Evolutionary conservation across 2,329 filamentous ascomycete genomes (phyloP).

Genomic region (Cordyceps pruinosa): DNA sequence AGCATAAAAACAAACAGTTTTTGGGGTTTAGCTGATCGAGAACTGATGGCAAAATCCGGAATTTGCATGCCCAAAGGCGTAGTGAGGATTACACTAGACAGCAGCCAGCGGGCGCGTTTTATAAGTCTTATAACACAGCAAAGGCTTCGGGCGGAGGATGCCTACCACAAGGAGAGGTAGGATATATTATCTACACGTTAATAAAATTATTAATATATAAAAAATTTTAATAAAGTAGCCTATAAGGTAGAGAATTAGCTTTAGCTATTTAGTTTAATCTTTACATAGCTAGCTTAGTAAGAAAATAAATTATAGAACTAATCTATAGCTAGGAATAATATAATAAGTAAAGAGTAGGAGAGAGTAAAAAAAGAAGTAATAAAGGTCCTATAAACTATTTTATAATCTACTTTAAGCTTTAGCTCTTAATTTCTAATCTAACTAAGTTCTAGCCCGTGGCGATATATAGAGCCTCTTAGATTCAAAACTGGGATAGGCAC

Average conservation of each 20-base stretch:
- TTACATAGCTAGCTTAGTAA: neutral
- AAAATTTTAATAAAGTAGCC: neutral
- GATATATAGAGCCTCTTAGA: neutral
- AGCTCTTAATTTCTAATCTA: neutral
- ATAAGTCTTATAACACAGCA: neutral
- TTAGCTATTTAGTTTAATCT: neutral
- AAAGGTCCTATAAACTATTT: constrained; percentile 3
- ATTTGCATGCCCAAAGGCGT: neutral
- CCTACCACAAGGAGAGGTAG: constrained; percentile 2
- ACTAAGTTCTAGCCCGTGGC: neutral
- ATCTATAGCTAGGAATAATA: neutral
- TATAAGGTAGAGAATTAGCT: neutral
- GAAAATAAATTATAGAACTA: neutral
- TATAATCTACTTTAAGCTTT: neutral
- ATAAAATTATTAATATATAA: neutral
- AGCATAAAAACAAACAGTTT: no score
- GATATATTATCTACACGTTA: neutral
- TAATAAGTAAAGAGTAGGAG: neutral
- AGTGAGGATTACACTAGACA: neutral
- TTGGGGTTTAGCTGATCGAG: neutral
- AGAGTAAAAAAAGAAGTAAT: neutral
- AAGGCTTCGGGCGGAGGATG: neutral
- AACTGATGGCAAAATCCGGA: neutral
- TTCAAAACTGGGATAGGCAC: neutral
- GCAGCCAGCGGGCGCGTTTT: neutral